These are phyloP conservation scores for Punctularia strigosozonata DNA, from an alignment of 768 basidiomycete species.

Conservation along the genomic window DNA sequence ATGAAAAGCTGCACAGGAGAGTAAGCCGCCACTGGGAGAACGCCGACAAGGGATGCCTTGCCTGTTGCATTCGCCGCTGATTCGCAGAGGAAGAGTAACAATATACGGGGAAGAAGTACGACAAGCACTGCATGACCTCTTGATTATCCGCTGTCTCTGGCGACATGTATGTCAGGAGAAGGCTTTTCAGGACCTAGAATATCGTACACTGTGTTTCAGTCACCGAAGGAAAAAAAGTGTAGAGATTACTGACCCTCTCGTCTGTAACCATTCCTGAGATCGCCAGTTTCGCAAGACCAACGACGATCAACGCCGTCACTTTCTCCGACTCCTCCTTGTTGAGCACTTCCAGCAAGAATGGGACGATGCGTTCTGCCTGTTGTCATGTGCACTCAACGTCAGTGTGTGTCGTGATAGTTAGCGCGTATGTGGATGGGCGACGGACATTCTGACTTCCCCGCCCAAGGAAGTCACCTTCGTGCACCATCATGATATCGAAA, in stretches of 20 bases:
- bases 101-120: slow-evolving; percentile 80
- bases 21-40: background rate
- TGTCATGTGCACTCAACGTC: background rate
- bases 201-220: background rate
- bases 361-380: slow-evolving; percentile 48
- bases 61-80: slow-evolving; percentile 60
- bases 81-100: slow-evolving; percentile 71
- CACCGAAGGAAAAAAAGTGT: background rate
- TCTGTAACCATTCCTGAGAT: slow-evolving; percentile 67
- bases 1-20: slow-evolving; percentile 55
- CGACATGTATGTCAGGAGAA: slow-evolving; percentile 58
- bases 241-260: slow-evolving; percentile 38
- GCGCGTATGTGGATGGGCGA: slow-evolving; percentile 5
- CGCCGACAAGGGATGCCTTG: slow-evolving; percentile 17
- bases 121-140: slow-evolving; percentile 73
- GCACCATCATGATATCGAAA: slow-evolving; percentile 82
- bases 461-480: slow-evolving; percentile 56
- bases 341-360: slow-evolving; percentile 48
- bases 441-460: slow-evolving; percentile 23
- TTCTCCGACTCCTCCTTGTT: slow-evolving; percentile 43
- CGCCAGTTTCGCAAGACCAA: slow-evolving; percentile 82
- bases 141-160: slow-evolving; percentile 75
- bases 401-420: no score
- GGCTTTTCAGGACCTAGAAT: slow-evolving; percentile 33
- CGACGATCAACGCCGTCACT: slow-evolving; percentile 59